Base-by-base conservation (phyloP, 2,329 filamentous ascomycete species). In the Tympanopsis confertula region DNA sequence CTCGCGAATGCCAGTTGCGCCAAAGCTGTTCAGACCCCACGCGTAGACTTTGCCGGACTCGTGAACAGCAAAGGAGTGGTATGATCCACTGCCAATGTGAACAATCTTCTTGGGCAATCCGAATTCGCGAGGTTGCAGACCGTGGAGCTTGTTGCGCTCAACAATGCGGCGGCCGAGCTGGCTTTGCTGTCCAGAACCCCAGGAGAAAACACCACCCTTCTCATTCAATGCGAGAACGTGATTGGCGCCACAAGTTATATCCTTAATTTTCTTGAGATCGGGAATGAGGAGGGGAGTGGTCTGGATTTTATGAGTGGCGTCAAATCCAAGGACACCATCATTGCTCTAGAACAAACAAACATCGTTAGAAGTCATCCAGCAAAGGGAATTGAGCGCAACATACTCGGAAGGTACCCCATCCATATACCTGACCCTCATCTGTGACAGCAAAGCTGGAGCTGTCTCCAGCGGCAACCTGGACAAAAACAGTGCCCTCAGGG, bases 381-480 rank as follows among this genome's bases (percentile, higher is more conserved):
- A 12, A 20, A 24, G 20, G 35, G 17, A 17, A 36, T 20, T 14
- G 37, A 18, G 26, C n/a, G 28, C 20, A 20, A 58, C 67, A 54
- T 63, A 78, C 71, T 48, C 82, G 68, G 65, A 91, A 91, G 12
- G 82, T 86, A 28, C 85, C 85, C 83, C 85, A 91, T 41, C 84
- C 84, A 50, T 86, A 91, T 20, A 91, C 78, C 37, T 72, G 67
- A 14, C 85, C 85, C 41, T 82, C 76, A 35, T 78, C 72, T 10
- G 85, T 89, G 22, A 91, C 66, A 7, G 72, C 82, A 55, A 89
- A 87, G 2, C 76, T 82, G 35, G 78, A 75, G 52, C 78, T 86
- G 60, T 89, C 83, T 37, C 76, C 76, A 22, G 82, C 83, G 30
- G 73, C 74, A 40, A 89, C 66, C 51, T 85, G 74, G 15, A 72